Conservation (phyloP, 257 asterid species). For the Thymus quinquecostatus region DNA sequence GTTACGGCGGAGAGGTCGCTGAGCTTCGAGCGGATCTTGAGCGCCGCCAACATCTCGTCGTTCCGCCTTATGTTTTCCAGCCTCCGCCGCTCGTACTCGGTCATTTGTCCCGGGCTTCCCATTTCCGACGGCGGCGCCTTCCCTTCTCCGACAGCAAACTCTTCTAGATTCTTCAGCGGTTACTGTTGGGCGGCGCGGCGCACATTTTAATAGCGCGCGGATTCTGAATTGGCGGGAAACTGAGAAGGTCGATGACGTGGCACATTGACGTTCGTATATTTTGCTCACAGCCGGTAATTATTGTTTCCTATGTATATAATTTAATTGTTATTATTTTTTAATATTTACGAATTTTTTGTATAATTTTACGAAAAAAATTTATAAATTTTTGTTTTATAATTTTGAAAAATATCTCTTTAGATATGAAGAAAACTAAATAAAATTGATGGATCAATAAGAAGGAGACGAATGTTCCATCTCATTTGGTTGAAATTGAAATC, state of each 20-base stretch:
- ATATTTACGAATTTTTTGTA: no score
- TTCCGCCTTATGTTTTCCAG: constrained; percentile 85
- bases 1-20: constrained; percentile 52
- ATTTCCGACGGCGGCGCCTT: constrained; percentile 27
- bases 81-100: constrained; percentile 81
- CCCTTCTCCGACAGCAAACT: not conserved
- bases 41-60: constrained; percentile 79
- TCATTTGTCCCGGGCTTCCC: constrained; percentile 47
- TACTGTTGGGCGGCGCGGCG: constrained; percentile 17
- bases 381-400: no score
- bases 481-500: no score
- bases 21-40: constrained; percentile 64
- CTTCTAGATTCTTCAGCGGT: not conserved
- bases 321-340: no score
- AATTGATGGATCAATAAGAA: no score
- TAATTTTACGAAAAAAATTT: no score
- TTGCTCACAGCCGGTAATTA: no score
- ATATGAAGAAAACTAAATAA: no score
- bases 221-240: constrained; percentile 35
- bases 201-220: not conserved
- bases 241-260: constrained; percentile 29
- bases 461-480: no score
- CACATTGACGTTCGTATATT: not conserved
- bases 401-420: no score
- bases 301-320: no score